Evolutionary conservation across 2,329 filamentous ascomycete genomes (phyloP).

Genomic region (Ophioceras dolichostomum): DNA sequence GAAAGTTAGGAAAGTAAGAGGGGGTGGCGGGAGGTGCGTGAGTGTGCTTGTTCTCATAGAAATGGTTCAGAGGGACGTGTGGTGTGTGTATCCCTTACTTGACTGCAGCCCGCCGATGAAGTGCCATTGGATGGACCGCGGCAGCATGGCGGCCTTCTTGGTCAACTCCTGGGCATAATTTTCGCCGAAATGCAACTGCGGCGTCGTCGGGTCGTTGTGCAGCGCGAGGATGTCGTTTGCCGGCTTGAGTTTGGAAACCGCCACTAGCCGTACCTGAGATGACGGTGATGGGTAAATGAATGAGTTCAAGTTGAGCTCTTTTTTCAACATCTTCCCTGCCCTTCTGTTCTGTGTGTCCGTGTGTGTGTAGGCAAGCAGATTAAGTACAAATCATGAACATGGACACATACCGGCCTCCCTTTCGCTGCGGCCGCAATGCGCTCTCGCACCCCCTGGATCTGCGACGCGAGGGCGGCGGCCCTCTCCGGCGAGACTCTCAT

Average conservation of each 20-base stretch:
- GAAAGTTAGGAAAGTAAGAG: neutral
- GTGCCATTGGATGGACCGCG: conserved; percentile 74
- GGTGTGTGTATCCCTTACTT: too few species aligned
- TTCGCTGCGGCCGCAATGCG: conserved; percentile 41
- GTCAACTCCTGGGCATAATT: conserved; percentile 89
- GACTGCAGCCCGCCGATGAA: conserved; percentile 93
- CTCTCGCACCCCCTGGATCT: conserved; percentile 47
- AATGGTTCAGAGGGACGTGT: neutral
- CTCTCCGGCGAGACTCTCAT: conserved; percentile 53
- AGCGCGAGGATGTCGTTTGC: conserved; percentile 82
- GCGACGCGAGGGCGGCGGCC: conserved; percentile 48
- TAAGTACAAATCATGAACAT: conserved; percentile 1
- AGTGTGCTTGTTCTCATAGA: too few species aligned
- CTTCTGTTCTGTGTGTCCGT: conserved; percentile 5
- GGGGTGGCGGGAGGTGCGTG: too few species aligned
- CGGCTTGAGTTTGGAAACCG: conserved; percentile 93
- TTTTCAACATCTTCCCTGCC: conserved; percentile 4
- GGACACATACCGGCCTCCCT: conserved; percentile 37
- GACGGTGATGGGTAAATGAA: too few species aligned
- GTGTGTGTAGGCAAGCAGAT: conserved; percentile 2
- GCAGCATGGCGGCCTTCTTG: conserved; percentile 74
- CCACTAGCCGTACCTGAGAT: conserved; percentile 72
- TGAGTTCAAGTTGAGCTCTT: too few species aligned
- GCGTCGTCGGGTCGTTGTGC: conserved; percentile 42
- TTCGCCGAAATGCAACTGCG: conserved; percentile 79